Evolutionary conservation across 2,329 filamentous ascomycete genomes (phyloP), one percentile per base, ranked within the genome.

Genomic region (Clonostachys rosea): DNA sequence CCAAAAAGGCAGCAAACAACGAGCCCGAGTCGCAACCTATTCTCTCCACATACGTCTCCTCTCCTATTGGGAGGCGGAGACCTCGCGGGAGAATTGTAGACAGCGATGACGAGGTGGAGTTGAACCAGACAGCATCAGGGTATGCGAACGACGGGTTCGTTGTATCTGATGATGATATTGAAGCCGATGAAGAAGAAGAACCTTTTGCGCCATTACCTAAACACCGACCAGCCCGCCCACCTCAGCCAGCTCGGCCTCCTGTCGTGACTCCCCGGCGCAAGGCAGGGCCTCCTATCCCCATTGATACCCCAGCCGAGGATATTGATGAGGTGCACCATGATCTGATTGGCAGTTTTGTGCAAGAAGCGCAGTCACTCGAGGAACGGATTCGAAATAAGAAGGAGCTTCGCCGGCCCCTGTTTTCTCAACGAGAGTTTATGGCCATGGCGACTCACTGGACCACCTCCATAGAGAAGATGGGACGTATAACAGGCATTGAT

Each of bases 361-460:
- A 67, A 1, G 74, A 81, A 42, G 88, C 86, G 1, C 83, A 79
- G 56, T 64, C 65, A 17, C 47, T 81, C 14, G 81, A 86, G 54
- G 79, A 84, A 55, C 68, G 74, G 2, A 70, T 91, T 20, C 78
- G 85, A 55, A 79, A 81, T 51, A 70, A 71, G 20, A 79, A 79
- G 44, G 70, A 72, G 5, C 64, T 86, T 34, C 75, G 79, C 9
- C 70, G 73, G 18, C 74, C 78, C 5, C 69, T 85, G 1, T 94
- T 94, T 59, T 83, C 81, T 0, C 84, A 90, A 50, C 74, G 73
- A 18, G 75, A 89, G 13, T 75, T 91, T 44, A 80, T 84, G 35
- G 78, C 86, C 54, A 91, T 94, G 86, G 84, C 80, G 12, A 80
- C 90, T 44, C 66, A 73, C 34, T 86, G 87, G 73, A 87, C 87